A percentile compares a stretch with the other conserved stretches of the same genome.
Conservation (phyloP, 805 yeast species). For the Priceomyces carsonii region DNA sequence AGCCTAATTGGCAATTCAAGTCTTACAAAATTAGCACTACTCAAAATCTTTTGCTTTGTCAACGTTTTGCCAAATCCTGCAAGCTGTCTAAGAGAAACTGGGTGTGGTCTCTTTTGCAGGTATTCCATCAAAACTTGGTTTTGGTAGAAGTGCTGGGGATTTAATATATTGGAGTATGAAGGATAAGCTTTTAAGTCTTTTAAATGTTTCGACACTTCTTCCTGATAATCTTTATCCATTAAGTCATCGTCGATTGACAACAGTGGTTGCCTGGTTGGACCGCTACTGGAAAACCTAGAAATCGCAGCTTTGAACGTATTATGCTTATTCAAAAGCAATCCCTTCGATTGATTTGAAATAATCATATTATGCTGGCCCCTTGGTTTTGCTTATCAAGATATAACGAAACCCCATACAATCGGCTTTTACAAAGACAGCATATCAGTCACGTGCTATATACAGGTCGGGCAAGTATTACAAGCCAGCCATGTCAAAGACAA, state of each 20-base stretch:
- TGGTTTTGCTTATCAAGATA: no score
- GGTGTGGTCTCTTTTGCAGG: constrained; percentile 71
- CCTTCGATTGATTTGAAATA: no score
- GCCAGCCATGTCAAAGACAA: no score
- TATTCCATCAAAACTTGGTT: constrained; percentile 66
- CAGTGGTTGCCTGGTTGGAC: no score
- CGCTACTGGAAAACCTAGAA: no score
- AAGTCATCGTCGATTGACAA: constrained; percentile 2
- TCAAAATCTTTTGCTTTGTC: constrained; percentile 72
- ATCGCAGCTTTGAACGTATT: no score
- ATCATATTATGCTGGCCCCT: no score
- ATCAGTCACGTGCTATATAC: no score
- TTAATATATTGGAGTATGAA: constrained; percentile 39
- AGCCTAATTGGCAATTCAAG: constrained; percentile 82
- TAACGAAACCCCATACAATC: no score
- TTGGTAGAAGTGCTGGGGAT: constrained; percentile 83
- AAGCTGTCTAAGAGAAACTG: constrained; percentile 84
- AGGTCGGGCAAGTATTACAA: no score
- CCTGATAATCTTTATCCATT: constrained; percentile 3
- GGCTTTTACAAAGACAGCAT: no score
- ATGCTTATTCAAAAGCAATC: no score
- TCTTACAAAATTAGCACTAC: constrained; percentile 86
- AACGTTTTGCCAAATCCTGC: constrained; percentile 85
- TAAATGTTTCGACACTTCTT: constrained; percentile 21
- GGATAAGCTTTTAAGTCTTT: constrained; percentile 43